These are phyloP conservation scores for Eimeria acervulina DNA, from an alignment of 169 alveolate genomes.

Conservation along the genomic window DNA sequence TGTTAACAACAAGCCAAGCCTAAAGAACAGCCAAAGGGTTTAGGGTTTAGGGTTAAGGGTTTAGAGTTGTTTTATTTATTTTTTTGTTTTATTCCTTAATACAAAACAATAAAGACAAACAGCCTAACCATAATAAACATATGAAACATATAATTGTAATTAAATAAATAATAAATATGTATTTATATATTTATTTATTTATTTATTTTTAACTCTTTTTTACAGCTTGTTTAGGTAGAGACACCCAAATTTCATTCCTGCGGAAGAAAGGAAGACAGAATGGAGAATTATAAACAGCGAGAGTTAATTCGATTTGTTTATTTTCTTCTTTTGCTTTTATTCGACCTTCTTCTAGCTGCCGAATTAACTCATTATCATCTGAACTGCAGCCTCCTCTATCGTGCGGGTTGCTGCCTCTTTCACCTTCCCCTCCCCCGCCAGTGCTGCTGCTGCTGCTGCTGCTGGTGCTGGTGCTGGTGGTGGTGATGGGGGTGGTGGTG, in stretches of 20 bases:
- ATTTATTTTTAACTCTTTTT: background rate
- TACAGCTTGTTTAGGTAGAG: background rate
- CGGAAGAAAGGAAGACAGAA: conserved; percentile 26
- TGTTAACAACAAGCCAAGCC: too few relatives aligned
- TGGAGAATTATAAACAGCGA: conserved; percentile 4
- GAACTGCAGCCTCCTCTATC: background rate
- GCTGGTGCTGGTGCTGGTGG: too few relatives aligned
- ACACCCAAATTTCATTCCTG: conserved; percentile 15
- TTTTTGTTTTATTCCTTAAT: background rate
- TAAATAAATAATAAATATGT: background rate
- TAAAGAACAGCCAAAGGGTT: too few relatives aligned
- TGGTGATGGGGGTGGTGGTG: too few relatives aligned
- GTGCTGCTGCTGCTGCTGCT: background rate
- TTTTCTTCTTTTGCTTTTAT: too few relatives aligned
- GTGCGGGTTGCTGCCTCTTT: too few relatives aligned
- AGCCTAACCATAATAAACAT: too few relatives aligned
- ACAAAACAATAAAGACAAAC: background rate
- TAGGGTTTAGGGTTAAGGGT: background rate
- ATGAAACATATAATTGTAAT: background rate
- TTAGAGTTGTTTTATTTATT: background rate
- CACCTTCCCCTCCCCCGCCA: too few relatives aligned
- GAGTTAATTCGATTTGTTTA: background rate
- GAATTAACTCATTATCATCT: background rate
- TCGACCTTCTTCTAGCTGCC: background rate
- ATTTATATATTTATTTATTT: background rate